A percentile compares a stretch with the other conserved stretches of the same genome.
Evolutionary conservation across 495 filamentous ascomycete species (phyloP).

Genomic region (Peziza echinospora): DNA sequence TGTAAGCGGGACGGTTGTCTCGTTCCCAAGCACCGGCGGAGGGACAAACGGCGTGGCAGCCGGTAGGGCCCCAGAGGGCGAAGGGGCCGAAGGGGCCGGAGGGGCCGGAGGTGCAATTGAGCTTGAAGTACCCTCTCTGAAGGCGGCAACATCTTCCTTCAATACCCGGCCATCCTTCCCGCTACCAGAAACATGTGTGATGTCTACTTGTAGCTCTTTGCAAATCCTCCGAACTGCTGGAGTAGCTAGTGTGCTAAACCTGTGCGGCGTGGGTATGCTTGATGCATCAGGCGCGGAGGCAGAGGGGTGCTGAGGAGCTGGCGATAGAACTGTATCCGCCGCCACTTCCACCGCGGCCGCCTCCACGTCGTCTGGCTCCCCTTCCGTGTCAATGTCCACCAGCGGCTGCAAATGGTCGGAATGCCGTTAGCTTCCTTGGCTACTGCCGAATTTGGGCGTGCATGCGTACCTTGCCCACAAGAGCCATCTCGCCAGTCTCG

Average conservation of each 20-base stretch:
- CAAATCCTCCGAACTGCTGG: conserved; percentile 79
- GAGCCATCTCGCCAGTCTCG: conserved; percentile 85
- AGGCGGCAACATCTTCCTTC: conserved; percentile 83
- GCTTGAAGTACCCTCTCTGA: conserved; percentile 22
- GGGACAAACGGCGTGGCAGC: conserved; percentile 9
- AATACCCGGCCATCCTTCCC: conserved; percentile 80
- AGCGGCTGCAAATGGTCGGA: no score
- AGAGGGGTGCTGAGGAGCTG: neutral
- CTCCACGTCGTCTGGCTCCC: conserved; percentile 28
- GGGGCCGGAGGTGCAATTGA: conserved; percentile 3
- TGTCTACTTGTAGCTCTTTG: conserved; percentile 53
- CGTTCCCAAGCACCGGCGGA: conserved; percentile 23
- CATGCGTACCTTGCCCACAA: conserved; percentile 51
- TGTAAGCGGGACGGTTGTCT: conserved; percentile 44
- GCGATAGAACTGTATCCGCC: neutral
- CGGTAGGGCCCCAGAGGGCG: conserved; percentile 3
- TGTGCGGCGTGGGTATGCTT: neutral
- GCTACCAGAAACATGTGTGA: conserved; percentile 56
- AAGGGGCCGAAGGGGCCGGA: conserved; percentile 2
- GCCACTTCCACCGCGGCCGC: conserved; percentile 22
- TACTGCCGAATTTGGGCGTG: no score
- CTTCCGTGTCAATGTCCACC: conserved; percentile 53
- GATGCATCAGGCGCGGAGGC: neutral
- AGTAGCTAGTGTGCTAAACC: conserved; percentile 41
- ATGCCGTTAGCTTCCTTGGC: no score